Percentiles rank a stretch among this genome's conserved stretches.
Evolutionary conservation across 192 early-diverging fungal genomes (phyloP).

Genomic region (Piromyces finnis): DNA sequence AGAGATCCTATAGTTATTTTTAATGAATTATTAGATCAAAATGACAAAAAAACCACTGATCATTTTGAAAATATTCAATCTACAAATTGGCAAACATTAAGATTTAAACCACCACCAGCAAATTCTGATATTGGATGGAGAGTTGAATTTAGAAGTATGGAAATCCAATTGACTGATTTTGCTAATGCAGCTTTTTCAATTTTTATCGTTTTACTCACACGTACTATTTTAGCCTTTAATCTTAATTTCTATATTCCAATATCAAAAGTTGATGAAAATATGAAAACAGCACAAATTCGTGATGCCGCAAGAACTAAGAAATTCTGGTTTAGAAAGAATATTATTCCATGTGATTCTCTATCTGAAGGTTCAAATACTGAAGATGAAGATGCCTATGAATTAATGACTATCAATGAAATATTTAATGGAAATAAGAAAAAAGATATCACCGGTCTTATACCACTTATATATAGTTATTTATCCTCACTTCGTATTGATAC

Average conservation of each 20-base stretch:
- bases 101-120: slow-evolving; percentile 93
- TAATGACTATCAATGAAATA: slow-evolving; percentile 76
- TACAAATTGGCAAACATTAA: slow-evolving; percentile 98
- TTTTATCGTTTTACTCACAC: slow-evolving; percentile 78
- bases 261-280: slow-evolving; percentile 88
- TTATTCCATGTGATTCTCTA: slow-evolving; percentile 16
- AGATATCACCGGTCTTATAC: slow-evolving; percentile 62
- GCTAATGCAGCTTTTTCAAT: slow-evolving; percentile 92
- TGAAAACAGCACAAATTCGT: slow-evolving; percentile 67
- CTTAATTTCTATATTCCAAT: slow-evolving; percentile 93
- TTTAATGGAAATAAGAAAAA: slow-evolving; percentile 49
- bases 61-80: slow-evolving; percentile 99
- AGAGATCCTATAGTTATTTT: background rate
- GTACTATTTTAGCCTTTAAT: slow-evolving; percentile 69
- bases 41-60: slow-evolving; percentile 63
- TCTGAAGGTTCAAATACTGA: too few relatives aligned
- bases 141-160: slow-evolving; percentile 93
- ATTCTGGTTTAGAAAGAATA: slow-evolving; percentile 79
- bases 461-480: slow-evolving; percentile 67
- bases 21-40: slow-evolving; percentile 33
- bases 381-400: slow-evolving; percentile 18
- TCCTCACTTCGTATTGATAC: slow-evolving; percentile 49
- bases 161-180: slow-evolving; percentile 89
- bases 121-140: slow-evolving; percentile 83
- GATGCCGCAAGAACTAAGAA: slow-evolving; percentile 63